A percentile compares a stretch with the other conserved stretches of the same genome.
Conservation (phyloP, 768 basidiomycete genomes). For the Mycena albidolilacea region DNA sequence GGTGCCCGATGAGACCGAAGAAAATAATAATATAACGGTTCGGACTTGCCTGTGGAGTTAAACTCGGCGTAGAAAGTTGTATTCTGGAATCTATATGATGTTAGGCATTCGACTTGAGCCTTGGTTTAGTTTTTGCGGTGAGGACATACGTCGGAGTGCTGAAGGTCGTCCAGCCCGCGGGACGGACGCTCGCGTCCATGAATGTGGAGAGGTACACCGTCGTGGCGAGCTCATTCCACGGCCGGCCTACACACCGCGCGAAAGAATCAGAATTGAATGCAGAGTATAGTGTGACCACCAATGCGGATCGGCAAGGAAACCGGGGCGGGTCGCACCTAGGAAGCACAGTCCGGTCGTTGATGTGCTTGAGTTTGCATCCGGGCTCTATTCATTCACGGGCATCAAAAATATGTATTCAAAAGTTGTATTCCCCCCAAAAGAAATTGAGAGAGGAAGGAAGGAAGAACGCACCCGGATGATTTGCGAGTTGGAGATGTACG, state of each 20-base stretch:
- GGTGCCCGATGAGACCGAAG: background rate
- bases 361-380: constrained; percentile 68
- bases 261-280: no score
- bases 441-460: no score
- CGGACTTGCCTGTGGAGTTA: constrained; percentile 61
- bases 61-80: constrained; percentile 75
- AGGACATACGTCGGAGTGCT: no score
- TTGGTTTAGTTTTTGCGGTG: no score
- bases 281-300: background rate
- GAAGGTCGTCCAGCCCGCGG: no score
- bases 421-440: background rate
- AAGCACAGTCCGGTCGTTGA: constrained; percentile 62
- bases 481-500: constrained; percentile 67
- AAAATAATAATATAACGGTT: background rate
- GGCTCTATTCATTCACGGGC: constrained; percentile 57
- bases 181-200: constrained; percentile 71
- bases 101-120: no score
- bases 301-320: background rate
- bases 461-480: constrained; percentile 69
- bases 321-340: constrained; percentile 55
- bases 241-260: no score
- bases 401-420: no score
- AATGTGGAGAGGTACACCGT: constrained; percentile 68
- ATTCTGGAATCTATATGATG: no score
- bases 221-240: constrained; percentile 74